Evolutionary conservation across 306 rosid species (phyloP).

Genomic region (Astragalus glycyphyllos): DNA sequence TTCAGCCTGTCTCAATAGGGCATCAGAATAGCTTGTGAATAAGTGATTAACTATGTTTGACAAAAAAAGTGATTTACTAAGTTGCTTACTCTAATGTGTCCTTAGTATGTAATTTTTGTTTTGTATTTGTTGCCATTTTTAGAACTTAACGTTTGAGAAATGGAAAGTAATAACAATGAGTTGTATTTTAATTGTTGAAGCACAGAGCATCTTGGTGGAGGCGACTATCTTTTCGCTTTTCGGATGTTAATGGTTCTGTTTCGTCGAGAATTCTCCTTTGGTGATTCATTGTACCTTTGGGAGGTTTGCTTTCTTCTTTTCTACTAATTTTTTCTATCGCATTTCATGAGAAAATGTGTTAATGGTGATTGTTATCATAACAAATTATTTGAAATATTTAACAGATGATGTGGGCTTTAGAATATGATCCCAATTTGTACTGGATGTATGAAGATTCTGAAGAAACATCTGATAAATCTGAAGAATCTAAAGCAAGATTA

Average conservation of each 20-base stretch:
- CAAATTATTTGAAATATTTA: conserved; percentile 31
- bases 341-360: background rate
- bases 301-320: conserved; percentile 61
- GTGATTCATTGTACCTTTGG: conserved; percentile 98
- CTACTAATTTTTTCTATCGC: background rate
- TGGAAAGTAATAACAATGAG: conserved; percentile 41
- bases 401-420: conserved; percentile 99
- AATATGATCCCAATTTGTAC: conserved; percentile 82
- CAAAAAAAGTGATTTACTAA: too few relatives aligned
- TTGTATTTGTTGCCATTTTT: too few relatives aligned
- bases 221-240: conserved; percentile 93
- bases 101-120: too few relatives aligned
- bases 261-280: conserved; percentile 96
- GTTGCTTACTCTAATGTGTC: too few relatives aligned
- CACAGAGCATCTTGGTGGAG: conserved; percentile 93
- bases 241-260: conserved; percentile 99
- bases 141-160: conserved; percentile 27
- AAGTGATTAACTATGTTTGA: too few relatives aligned
- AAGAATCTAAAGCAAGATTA: conserved; percentile 66
- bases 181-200: conserved; percentile 41
- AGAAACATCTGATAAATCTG: conserved; percentile 51
- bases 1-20: too few relatives aligned
- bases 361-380: background rate
- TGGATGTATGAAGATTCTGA: conserved; percentile 70
- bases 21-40: too few relatives aligned